Conservation (phyloP, 495 filamentous ascomycete genomes). For the Tuber microsphaerosporum region DNA sequence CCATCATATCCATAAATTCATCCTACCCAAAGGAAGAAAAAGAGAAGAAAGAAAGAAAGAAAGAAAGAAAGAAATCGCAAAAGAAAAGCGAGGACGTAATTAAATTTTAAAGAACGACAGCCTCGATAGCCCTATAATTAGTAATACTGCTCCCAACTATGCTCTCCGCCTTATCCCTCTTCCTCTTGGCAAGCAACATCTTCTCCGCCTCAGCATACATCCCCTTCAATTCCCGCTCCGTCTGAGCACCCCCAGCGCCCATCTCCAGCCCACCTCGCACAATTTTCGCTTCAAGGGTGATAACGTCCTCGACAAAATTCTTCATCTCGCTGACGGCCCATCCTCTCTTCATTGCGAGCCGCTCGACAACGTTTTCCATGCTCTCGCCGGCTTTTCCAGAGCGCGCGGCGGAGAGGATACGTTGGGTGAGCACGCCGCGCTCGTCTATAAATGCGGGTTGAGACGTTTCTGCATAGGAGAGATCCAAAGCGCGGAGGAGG, state of each 20-base stretch:
- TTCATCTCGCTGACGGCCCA: conserved; percentile 20
- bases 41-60: neutral
- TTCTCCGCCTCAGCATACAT: conserved; percentile 24
- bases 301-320: conserved; percentile 23
- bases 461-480: conserved; percentile 10
- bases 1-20: neutral
- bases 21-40: neutral
- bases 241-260: conserved; percentile 6
- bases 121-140: neutral
- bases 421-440: conserved; percentile 17
- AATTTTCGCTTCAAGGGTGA: conserved; percentile 19
- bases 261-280: conserved; percentile 6
- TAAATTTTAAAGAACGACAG: neutral
- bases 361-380: conserved; percentile 14
- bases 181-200: conserved; percentile 12
- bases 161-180: neutral
- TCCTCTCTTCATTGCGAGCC: conserved; percentile 13
- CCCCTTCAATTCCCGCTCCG: conserved; percentile 11
- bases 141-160: neutral
- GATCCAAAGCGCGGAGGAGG: conserved; percentile 17
- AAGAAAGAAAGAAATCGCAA: neutral
- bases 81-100: neutral
- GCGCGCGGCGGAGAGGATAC: conserved; percentile 11
- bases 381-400: conserved; percentile 19
- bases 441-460: conserved; percentile 11